A percentile compares a stretch with the other conserved stretches of the same genome.
These are phyloP conservation scores for Naganishia albida DNA, from an alignment of 1,284 basidiomycete species.

Conservation along the genomic window DNA sequence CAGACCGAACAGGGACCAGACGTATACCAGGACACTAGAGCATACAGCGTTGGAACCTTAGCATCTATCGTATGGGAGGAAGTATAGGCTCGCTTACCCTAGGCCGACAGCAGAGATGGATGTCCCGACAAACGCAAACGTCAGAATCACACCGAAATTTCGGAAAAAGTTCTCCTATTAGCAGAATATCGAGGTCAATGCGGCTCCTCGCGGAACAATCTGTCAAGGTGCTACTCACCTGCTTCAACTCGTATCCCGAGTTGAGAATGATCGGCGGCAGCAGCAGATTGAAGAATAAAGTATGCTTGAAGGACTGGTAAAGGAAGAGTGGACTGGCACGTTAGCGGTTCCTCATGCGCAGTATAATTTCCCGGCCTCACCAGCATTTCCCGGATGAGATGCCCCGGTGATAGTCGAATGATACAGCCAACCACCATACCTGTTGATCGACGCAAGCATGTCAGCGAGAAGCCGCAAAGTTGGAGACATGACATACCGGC, in stretches of 20 bases:
- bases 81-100: constrained; percentile 62
- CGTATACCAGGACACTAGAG: constrained; percentile 82
- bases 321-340: background rate
- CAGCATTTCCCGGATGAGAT: constrained; percentile 95
- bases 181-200: background rate
- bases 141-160: constrained; percentile 94
- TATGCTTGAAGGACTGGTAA: constrained; percentile 86
- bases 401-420: constrained; percentile 85
- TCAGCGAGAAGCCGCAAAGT: background rate
- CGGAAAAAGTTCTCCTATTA: constrained; percentile 91
- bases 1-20: constrained; percentile 88
- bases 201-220: background rate
- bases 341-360: background rate
- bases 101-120: constrained; percentile 96
- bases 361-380: constrained; percentile 59
- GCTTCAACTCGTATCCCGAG: constrained; percentile 95
- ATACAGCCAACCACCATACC: constrained; percentile 93
- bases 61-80: constrained; percentile 43
- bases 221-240: constrained; percentile 59
- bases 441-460: constrained; percentile 11
- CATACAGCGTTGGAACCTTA: background rate
- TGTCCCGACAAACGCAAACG: constrained; percentile 94
- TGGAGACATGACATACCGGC: constrained; percentile 58
- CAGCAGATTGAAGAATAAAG: constrained; percentile 95
- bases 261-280: constrained; percentile 98